Conservation (phyloP, 2,329 filamentous ascomycete species). For the Colletotrichum gigasporum region DNA sequence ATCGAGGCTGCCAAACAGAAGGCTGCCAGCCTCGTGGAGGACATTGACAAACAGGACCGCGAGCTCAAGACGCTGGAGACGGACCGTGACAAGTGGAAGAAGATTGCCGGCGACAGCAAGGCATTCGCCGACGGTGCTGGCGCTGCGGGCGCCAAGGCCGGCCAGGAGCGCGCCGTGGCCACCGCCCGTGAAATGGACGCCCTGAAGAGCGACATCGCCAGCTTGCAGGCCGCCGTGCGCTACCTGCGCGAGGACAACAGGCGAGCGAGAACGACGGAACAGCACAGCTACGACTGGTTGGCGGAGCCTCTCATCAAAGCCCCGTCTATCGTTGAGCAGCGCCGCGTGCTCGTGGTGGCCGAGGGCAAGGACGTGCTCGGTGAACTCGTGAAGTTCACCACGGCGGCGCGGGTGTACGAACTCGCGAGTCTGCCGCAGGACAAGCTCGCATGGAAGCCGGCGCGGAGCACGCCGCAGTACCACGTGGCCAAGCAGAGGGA, state of each 20-base stretch:
- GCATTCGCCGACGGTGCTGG: slow-evolving; percentile 61
- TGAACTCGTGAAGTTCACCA: slow-evolving; percentile 71
- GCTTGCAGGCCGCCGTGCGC: slow-evolving; percentile 71
- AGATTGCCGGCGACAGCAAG: slow-evolving; percentile 70
- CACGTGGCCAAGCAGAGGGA: slow-evolving; percentile 73
- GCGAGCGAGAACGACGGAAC: slow-evolving; percentile 67
- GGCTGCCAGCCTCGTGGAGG: slow-evolving; percentile 65
- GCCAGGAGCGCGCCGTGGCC: slow-evolving; percentile 73
- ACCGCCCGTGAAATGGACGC: slow-evolving; percentile 78
- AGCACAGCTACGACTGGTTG: slow-evolving; percentile 69
- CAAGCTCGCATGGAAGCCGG: slow-evolving; percentile 73
- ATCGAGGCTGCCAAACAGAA: slow-evolving; percentile 63
- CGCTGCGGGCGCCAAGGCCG: slow-evolving; percentile 61
- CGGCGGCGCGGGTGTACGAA: slow-evolving; percentile 66
- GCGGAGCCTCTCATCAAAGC: slow-evolving; percentile 66
- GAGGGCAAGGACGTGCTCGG: slow-evolving; percentile 72
- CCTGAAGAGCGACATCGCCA: slow-evolving; percentile 74
- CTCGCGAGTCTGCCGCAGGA: slow-evolving; percentile 66
- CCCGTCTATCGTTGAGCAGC: slow-evolving; percentile 55
- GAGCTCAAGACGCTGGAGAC: slow-evolving; percentile 72
- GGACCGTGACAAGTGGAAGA: slow-evolving; percentile 77
- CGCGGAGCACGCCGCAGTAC: slow-evolving; percentile 70
- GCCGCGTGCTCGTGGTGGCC: slow-evolving; percentile 60
- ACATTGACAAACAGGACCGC: slow-evolving; percentile 73
- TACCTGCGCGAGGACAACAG: slow-evolving; percentile 75